Base-by-base conservation (phyloP, 2,329 filamentous ascomycete genomes). In the Fusarium paranaense region DNA sequence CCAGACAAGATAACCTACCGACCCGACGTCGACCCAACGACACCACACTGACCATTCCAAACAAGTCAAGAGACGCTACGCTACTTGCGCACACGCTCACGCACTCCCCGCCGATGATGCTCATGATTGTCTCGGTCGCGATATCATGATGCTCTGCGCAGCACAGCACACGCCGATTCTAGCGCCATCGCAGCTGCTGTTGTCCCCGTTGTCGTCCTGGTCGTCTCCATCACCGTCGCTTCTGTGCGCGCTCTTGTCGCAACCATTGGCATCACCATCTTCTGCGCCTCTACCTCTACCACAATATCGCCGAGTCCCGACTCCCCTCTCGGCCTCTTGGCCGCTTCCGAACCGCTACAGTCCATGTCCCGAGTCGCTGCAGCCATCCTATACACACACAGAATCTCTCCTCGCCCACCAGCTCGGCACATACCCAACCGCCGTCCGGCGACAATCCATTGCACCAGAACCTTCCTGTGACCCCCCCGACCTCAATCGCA, bases 71-170 rank as follows among this genome's bases (percentile, higher is more conserved):
- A 56, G 61, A 64, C 70, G 64, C 67, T 63, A 50, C 45, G 42
- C 42, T 47, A 59, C 38, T 56, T 45, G 50, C 57, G 42, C 37
- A 65, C 33, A 45, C 40, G 40, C 50, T 69, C 59, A 60, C 68
- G 52, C 65, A 32, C 42, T 65, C 67, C 54, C 67, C 71, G 64
- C 65, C 66, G 65, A 80, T 79, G 73, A 82, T 83, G 80, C 79
- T 76, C 75, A 77, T 78, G 73, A 77, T 78, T 68, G 64, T 70
- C 69, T 77, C 76, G 71, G 74, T 70, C 74, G 80, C 79, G 81
- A 81, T 82, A 85, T 83, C 78, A 86, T 86, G 85, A 86, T 82
- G 82, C 81, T 80, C 80, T 80, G 81, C 78, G 81, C 80, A 83
- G 78, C 78, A 73, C 74, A 77, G 72, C 69, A 72, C 68, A 78